Conservation (phyloP, 305 asterid genomes). For the Fraxinus platypoda region DNA sequence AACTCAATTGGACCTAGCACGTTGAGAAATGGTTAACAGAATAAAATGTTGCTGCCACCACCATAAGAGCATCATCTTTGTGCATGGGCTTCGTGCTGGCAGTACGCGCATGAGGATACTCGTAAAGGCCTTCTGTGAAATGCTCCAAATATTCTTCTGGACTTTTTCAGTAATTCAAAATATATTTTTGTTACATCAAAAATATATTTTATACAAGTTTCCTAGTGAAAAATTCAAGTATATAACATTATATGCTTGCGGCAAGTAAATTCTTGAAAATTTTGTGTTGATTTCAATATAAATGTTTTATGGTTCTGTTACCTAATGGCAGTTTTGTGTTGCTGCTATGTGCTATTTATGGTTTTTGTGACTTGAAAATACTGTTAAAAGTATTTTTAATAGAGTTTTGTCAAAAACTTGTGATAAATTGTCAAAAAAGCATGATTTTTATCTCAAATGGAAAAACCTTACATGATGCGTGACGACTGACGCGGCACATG, state of each 20-base stretch:
- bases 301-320: not conserved
- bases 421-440: not conserved
- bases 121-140: not conserved
- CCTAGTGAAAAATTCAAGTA: not conserved
- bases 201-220: not conserved
- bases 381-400: not conserved
- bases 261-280: not conserved
- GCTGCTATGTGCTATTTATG: constrained; percentile 1
- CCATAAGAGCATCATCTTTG: not conserved
- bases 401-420: not conserved
- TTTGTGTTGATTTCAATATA: not conserved
- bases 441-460: not conserved
- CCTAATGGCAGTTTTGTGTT: not conserved
- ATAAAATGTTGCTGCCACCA: not conserved
- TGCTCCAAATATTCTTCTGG: not conserved
- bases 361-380: not conserved
- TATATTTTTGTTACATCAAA: not conserved
- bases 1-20: not conserved
- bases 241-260: not conserved
- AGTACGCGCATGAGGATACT: not conserved
- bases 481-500: not conserved
- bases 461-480: not conserved
- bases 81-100: not conserved
- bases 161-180: not conserved
- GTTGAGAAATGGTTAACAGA: not conserved